Conservation (phyloP, 2,329 filamentous ascomycete species). For the Dactylellina leptospora region DNA sequence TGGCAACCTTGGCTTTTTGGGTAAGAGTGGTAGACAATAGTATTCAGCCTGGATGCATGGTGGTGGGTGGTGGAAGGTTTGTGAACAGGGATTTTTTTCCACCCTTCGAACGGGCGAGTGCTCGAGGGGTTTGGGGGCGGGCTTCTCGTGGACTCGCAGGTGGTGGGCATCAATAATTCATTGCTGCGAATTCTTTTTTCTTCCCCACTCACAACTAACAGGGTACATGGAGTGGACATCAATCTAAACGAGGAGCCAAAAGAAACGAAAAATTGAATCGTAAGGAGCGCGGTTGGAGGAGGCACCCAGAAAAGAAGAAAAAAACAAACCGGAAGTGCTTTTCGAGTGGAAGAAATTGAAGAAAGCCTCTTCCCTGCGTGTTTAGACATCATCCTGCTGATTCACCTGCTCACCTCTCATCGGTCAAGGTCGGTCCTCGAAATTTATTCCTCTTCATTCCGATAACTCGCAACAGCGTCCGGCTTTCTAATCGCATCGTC, state of each 20-base stretch:
- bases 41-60: conserved; percentile 53
- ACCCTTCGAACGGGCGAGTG: conserved; percentile 36
- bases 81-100: conserved; percentile 35
- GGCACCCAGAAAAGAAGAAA: conserved; percentile 23
- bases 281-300: conserved; percentile 48
- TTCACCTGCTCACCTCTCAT: conserved; percentile 49
- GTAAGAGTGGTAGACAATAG: conserved; percentile 35
- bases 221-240: conserved; percentile 52
- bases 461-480: conserved; percentile 36
- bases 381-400: conserved; percentile 54
- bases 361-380: conserved; percentile 53
- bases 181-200: conserved; percentile 41
- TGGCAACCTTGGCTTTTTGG: conserved; percentile 31
- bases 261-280: conserved; percentile 34
- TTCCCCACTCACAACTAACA: conserved; percentile 43
- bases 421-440: conserved; percentile 45
- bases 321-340: conserved; percentile 44
- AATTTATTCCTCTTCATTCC: conserved; percentile 44
- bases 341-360: conserved; percentile 49
- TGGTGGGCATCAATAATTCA: conserved; percentile 45
- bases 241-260: conserved; percentile 52
- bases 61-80: conserved; percentile 17
- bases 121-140: conserved; percentile 49
- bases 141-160: conserved; percentile 48
- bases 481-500: conserved; percentile 51